phyloP scores from a whole-genome alignment of 1,139 yeast genomes.

The Zygoascus hellenicus region DNA sequence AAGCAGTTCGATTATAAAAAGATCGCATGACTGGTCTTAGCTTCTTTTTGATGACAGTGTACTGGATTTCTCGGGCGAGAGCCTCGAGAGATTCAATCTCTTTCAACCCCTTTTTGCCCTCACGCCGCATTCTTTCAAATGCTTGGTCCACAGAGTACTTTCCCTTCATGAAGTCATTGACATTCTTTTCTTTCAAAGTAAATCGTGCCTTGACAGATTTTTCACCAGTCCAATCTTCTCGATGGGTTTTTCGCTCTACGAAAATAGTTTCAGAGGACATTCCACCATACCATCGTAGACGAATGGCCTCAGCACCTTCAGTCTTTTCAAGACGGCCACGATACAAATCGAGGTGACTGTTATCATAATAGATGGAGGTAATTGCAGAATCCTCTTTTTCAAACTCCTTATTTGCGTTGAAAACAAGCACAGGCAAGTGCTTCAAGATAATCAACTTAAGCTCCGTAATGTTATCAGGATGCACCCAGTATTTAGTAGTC shows the following conservation, averaged over 20 bases:
- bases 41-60: conserved; percentile 74
- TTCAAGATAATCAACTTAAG: conserved; percentile 84
- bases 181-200: conserved; percentile 83
- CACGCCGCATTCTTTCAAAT: conserved; percentile 87
- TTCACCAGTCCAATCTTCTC: conserved; percentile 99
- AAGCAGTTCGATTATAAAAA: conserved; percentile 95
- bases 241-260: conserved; percentile 94
- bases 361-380: conserved; percentile 92
- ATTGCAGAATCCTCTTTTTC: conserved; percentile 93
- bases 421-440: conserved; percentile 93
- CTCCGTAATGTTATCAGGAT: conserved; percentile 98
- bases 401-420: conserved; percentile 93
- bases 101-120: conserved; percentile 77
- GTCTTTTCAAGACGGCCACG: conserved; percentile 92
- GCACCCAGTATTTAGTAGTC: conserved; percentile 98
- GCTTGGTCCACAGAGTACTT: conserved; percentile 81
- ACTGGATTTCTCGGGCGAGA: conserved; percentile 88
- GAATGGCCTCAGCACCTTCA: conserved; percentile 98
- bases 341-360: conserved; percentile 80
- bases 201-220: conserved; percentile 96
- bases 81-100: conserved; percentile 92
- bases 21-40: conserved; percentile 93
- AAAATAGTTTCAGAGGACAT: conserved; percentile 89
- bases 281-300: conserved; percentile 98
- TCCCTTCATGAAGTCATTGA: conserved; percentile 77